These are phyloP conservation scores for Syzygium oleosum DNA, from an alignment of 345 rosid species.

Conservation along the genomic window DNA sequence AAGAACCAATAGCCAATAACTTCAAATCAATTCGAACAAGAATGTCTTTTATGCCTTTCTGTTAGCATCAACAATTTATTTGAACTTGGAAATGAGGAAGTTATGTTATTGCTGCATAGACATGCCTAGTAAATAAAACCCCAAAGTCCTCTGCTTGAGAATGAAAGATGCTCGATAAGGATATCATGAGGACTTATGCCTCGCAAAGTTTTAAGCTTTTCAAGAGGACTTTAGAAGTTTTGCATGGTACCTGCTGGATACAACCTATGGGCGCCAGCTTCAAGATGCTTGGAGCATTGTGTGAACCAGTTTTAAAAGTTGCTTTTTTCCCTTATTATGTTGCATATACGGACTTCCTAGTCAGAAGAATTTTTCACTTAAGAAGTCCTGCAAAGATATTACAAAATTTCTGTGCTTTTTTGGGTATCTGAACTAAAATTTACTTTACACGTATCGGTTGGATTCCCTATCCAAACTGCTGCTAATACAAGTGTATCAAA, in stretches of 20 bases:
- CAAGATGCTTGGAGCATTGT: background rate
- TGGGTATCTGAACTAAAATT: background rate
- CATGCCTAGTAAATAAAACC: background rate
- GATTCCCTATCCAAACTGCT: background rate
- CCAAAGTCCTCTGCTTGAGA: background rate
- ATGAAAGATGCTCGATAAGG: background rate
- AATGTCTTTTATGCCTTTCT: background rate
- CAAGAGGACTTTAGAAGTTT: background rate
- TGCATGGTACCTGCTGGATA: background rate
- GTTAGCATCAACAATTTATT: background rate
- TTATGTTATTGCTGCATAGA: background rate
- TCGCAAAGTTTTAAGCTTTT: background rate
- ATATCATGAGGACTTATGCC: background rate
- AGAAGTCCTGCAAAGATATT: background rate
- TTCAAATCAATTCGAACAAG: too few relatives aligned
- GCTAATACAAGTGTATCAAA: background rate
- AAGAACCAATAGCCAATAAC: background rate
- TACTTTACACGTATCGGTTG: background rate
- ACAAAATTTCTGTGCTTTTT: background rate
- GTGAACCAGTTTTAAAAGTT: background rate
- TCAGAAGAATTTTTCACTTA: background rate
- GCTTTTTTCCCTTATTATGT: background rate
- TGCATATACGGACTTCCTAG: background rate
- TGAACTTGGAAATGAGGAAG: background rate
- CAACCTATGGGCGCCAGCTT: background rate